Evolutionary conservation across 176 grass and related monocot genomes (phyloP).

Genomic region (Avena sativa): DNA sequence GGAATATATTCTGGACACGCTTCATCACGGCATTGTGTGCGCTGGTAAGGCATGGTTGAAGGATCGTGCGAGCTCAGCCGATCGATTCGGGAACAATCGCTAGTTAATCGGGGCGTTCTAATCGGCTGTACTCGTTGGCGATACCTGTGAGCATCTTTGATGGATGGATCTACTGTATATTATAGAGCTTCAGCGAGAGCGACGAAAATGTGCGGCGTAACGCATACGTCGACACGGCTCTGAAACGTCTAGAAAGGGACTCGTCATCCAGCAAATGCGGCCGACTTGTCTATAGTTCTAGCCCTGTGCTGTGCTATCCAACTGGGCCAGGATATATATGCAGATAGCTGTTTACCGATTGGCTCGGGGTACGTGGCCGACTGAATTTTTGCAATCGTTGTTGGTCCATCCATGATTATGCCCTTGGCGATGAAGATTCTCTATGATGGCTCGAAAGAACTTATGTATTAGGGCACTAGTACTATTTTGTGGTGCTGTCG

Average conservation of each 20-base stretch:
- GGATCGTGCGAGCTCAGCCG: no score
- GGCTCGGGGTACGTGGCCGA: background rate
- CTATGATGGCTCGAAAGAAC: no score
- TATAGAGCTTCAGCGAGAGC: background rate
- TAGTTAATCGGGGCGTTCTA: background rate
- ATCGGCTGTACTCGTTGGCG: background rate
- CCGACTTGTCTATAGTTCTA: background rate
- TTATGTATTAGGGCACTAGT: background rate
- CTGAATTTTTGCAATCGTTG: background rate
- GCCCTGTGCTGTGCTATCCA: background rate
- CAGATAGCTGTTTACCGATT: background rate
- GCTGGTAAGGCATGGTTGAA: background rate
- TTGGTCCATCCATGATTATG: slow-evolving; percentile 31
- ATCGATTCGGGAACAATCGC: background rate
- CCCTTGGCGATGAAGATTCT: background rate
- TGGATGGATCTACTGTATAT: background rate
- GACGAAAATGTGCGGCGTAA: slow-evolving; percentile 11
- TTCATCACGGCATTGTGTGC: background rate
- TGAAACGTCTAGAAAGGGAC: slow-evolving; percentile 30
- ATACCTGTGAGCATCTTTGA: background rate
- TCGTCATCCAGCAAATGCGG: background rate
- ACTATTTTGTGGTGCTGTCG: background rate
- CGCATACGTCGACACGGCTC: background rate
- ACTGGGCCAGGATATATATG: background rate
- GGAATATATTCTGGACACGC: background rate